Conservation (phyloP, 495 filamentous ascomycete species). For the Podospora tetraspora region DNA sequence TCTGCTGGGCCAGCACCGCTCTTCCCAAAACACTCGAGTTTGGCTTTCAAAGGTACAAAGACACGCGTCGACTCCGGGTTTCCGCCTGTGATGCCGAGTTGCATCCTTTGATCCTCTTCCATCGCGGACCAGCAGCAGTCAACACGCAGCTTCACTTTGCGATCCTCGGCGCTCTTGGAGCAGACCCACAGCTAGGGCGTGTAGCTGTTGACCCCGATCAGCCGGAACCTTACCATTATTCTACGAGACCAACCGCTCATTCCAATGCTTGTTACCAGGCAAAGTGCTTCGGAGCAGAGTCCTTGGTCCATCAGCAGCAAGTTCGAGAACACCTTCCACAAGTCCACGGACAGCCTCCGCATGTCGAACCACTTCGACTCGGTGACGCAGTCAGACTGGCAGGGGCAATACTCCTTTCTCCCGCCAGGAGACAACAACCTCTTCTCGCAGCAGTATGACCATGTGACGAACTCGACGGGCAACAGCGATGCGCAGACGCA, state of each 20-base stretch:
- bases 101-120: slow-evolving; percentile 18
- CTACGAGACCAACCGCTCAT: slow-evolving; percentile 26
- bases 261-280: slow-evolving; percentile 59
- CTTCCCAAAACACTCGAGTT: slow-evolving; percentile 20
- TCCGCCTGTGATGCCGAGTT: slow-evolving; percentile 18
- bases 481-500: slow-evolving; percentile 41
- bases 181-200: slow-evolving; percentile 17
- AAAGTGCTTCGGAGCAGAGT: slow-evolving; percentile 51
- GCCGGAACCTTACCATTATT: slow-evolving; percentile 8
- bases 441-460: slow-evolving; percentile 46
- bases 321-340: slow-evolving; percentile 49
- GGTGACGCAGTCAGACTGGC: slow-evolving; percentile 57
- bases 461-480: slow-evolving; percentile 38
- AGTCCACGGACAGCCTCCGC: slow-evolving; percentile 48
- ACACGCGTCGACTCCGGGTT: slow-evolving; percentile 18
- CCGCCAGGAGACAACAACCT: slow-evolving; percentile 47
- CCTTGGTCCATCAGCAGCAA: slow-evolving; percentile 55
- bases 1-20: slow-evolving; percentile 26
- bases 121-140: slow-evolving; percentile 10
- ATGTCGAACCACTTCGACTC: slow-evolving; percentile 55
- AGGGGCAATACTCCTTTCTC: slow-evolving; percentile 52
- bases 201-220: slow-evolving; percentile 15
- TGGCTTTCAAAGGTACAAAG: slow-evolving; percentile 17
- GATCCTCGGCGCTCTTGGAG: background rate
- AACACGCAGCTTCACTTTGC: slow-evolving; percentile 12